Conservation (phyloP, 768 basidiomycete species). For the Boletus rubescentipes region DNA sequence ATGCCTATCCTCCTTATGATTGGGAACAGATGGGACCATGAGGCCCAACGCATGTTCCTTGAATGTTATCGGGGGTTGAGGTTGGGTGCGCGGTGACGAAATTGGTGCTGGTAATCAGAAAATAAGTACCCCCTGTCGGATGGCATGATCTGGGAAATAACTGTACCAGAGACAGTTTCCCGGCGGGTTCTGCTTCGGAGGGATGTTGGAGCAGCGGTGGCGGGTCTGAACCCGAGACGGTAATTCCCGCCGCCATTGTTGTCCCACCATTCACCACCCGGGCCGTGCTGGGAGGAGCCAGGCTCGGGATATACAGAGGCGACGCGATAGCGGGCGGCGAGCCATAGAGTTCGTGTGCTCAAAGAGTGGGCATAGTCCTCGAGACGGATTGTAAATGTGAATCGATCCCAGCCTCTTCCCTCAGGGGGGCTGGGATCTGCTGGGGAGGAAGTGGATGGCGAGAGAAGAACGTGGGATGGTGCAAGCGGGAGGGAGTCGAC, state of each 20-base stretch:
- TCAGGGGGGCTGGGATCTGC: not conserved
- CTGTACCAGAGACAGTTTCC: constrained; percentile 24
- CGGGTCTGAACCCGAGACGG: constrained; percentile 58
- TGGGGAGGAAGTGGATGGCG: not conserved
- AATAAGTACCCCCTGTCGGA: not conserved
- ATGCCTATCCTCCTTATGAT: not conserved
- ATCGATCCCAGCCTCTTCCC: constrained; percentile 51
- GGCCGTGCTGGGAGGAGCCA: constrained; percentile 31
- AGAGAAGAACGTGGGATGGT: constrained; percentile 30
- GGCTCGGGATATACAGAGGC: constrained; percentile 16
- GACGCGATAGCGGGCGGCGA: constrained; percentile 55
- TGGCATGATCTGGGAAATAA: not conserved
- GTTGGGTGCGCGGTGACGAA: not conserved
- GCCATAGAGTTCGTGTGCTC: constrained; percentile 52
- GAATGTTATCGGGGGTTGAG: not conserved
- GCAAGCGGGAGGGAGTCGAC: constrained; percentile 40
- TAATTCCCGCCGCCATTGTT: constrained; percentile 83
- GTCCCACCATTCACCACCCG: constrained; percentile 89
- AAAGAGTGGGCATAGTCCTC: constrained; percentile 64
- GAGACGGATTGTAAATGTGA: constrained; percentile 62
- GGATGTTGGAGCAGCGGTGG: not conserved
- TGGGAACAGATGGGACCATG: constrained; percentile 2
- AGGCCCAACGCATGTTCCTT: constrained; percentile 15
- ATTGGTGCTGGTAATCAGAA: constrained; percentile 7
- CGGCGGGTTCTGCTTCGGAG: constrained; percentile 9